Evolutionary conservation across 2,329 filamentous ascomycete species (phyloP).

Genomic region (Colletotrichum australisinense): DNA sequence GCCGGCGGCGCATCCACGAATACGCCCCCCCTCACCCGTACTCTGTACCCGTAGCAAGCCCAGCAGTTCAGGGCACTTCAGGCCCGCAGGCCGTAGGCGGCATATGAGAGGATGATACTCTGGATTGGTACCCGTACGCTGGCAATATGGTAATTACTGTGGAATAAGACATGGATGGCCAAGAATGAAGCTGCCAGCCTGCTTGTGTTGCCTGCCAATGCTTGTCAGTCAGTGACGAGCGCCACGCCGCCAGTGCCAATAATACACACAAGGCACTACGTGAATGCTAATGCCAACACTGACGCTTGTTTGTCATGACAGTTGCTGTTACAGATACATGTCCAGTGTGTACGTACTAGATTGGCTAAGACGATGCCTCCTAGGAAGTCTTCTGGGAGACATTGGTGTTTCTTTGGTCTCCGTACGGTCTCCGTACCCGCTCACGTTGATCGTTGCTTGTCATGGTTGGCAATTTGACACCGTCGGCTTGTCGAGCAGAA

Average conservation of each 20-base stretch:
- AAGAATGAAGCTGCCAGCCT: constrained; percentile 1
- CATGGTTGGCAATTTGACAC: background rate
- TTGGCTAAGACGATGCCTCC: background rate
- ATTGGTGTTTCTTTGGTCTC: background rate
- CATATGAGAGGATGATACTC: background rate
- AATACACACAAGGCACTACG: background rate
- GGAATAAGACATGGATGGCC: background rate
- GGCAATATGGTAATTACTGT: background rate
- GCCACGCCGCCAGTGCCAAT: constrained; percentile 9
- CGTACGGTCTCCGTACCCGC: background rate
- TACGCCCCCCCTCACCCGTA: constrained; percentile 15
- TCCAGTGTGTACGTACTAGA: constrained; percentile 1
- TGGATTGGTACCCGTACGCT: background rate
- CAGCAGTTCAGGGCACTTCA: background rate
- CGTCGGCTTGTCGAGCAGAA: background rate
- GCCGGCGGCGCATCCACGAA: background rate
- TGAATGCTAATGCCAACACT: constrained; percentile 19
- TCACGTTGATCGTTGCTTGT: constrained; percentile 1
- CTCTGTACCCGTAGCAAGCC: constrained; percentile 7
- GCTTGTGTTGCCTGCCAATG: constrained; percentile 4
- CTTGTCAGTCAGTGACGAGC: constrained; percentile 15
- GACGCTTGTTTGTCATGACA: background rate
- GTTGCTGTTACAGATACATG: constrained; percentile 20
- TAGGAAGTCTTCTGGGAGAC: background rate
- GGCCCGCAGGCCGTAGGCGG: background rate